Evolutionary conservation across 2,329 filamentous ascomycete genomes (phyloP).

Genomic region (Aspergillus ruber): DNA sequence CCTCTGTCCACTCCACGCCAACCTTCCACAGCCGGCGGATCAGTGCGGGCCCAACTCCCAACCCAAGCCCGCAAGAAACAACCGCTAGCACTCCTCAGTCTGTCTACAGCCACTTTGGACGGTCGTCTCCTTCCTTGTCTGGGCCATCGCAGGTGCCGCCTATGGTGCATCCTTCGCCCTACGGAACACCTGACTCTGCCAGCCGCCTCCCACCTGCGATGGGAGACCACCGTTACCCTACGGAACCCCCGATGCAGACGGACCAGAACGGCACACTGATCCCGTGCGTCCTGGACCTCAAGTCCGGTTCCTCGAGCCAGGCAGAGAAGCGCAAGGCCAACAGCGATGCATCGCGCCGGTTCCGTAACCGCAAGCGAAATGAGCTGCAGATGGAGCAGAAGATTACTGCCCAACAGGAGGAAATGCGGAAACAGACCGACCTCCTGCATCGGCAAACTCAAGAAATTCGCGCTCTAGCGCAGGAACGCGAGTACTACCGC

Average conservation of each 20-base stretch:
- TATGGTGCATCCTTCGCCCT: constrained; percentile 14
- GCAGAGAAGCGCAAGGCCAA: constrained; percentile 39
- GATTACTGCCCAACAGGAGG: constrained; percentile 30
- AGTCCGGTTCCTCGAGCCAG: constrained; percentile 36
- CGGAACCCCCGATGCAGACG: constrained; percentile 4
- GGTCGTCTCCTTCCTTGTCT: constrained; percentile 24
- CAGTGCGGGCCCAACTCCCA: constrained; percentile 25
- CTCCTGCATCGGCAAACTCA: constrained; percentile 25
- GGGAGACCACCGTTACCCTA: constrained; percentile 12
- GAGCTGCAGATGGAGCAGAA: constrained; percentile 35
- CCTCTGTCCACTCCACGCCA: constrained; percentile 27
- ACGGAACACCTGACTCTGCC: constrained; percentile 20
- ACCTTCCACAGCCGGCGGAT: constrained; percentile 25
- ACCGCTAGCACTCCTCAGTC: constrained; percentile 31
- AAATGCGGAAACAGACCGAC: constrained; percentile 27
- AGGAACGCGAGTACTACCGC: constrained; percentile 35
- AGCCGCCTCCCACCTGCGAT: constrained; percentile 18
- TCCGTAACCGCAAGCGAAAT: constrained; percentile 37
- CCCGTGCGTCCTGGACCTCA: constrained; percentile 32
- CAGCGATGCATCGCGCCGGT: constrained; percentile 36
- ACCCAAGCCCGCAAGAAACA: constrained; percentile 28
- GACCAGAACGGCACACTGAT: constrained; percentile 17
- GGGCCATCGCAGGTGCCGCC: constrained; percentile 12
- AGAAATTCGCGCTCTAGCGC: constrained; percentile 25
- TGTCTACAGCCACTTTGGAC: constrained; percentile 24